These are phyloP conservation scores for Elongisporangium anandrum DNA, from an alignment of 352 stramenopile species.

Conservation along the genomic window DNA sequence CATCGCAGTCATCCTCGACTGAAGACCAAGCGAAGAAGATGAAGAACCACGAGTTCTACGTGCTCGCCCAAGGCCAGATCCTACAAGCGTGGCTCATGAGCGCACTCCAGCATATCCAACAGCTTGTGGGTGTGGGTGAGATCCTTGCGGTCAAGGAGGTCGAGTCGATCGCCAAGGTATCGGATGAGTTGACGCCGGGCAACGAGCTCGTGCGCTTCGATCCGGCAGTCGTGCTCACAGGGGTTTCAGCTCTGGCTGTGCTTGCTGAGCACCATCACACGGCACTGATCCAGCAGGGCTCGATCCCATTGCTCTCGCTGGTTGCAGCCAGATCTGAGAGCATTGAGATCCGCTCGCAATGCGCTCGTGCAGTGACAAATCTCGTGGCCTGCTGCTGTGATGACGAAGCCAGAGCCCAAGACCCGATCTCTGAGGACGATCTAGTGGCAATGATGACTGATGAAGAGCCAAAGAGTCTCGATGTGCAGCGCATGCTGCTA, in stretches of 20 bases:
- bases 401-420: slow-evolving; percentile 25
- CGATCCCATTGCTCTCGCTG: slow-evolving; percentile 58
- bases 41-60: slow-evolving; percentile 6
- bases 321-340: slow-evolving; percentile 29
- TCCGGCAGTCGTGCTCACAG: slow-evolving; percentile 61
- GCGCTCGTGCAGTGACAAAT: slow-evolving; percentile 75
- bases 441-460: slow-evolving; percentile 6
- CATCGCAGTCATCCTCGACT: background rate
- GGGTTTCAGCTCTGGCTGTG: slow-evolving; percentile 60
- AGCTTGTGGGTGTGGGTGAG: slow-evolving; percentile 50
- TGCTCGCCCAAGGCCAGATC: slow-evolving; percentile 37
- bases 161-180: slow-evolving; percentile 66
- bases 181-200: slow-evolving; percentile 68
- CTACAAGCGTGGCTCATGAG: slow-evolving; percentile 75
- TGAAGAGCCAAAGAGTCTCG: slow-evolving; percentile 29
- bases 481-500: slow-evolving; percentile 48
- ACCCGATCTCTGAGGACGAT: slow-evolving; percentile 13
- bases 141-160: slow-evolving; percentile 76
- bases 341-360: slow-evolving; percentile 36
- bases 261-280: slow-evolving; percentile 60
- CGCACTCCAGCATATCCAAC: slow-evolving; percentile 68
- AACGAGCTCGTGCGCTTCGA: slow-evolving; percentile 74
- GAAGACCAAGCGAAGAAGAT: slow-evolving; percentile 8
- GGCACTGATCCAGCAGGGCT: slow-evolving; percentile 58
- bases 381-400: slow-evolving; percentile 51